Evolutionary conservation across 352 stramenopile genomes (phyloP), one percentile per base, ranked within the genome.

Genomic region (Thalassiosira ordinaria): DNA sequence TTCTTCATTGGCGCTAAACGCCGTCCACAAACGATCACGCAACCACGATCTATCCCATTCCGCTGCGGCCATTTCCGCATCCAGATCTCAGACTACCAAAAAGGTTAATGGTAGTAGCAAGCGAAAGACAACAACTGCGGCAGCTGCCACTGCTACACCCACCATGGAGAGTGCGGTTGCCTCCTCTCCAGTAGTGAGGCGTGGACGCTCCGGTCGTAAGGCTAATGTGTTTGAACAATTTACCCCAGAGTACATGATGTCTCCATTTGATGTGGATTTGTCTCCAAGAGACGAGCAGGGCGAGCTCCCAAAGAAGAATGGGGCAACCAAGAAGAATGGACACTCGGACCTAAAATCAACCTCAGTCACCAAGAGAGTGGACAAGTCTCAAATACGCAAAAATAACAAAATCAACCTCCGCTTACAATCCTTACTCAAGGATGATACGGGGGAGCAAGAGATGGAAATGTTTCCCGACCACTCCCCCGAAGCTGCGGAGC

Each of bases 181-280:
- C 16, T 46, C 29, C 46, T 27, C 53, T 35, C 53, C 8, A n/a
- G n/a, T n/a, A 14, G n/a, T 35, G 16, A 24, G 27, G 18, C 11
- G 52, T 11, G 11, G 20, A 56, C 39, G 31, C 11, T 41, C 33
- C 33, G 33, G 39, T 4, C 39, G 39, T 2, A 67, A 55, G 69
- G 52, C 67, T 20, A 74, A 80, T 37, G 62, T 80, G n/a, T 80
- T 80, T 60, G 72, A 80, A 70, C 72, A 80, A 70, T 80, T 80
- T 29, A 74, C 72, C 14, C 53, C 72, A 1, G 57, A 74, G 16
- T 74, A 70, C 44, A 49, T 56, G 24, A 18, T 11, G 6, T 64
- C 39, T 29, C 62, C 72, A 9, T 74, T 71, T 46, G 62, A 80
- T 47, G 44, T 80, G 0, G 62, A 74, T 24, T 61, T 74, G 39